Evolutionary conservation across 768 basidiomycete genomes (phyloP).

Genomic region (Erythrobasidium yunnanense): DNA sequence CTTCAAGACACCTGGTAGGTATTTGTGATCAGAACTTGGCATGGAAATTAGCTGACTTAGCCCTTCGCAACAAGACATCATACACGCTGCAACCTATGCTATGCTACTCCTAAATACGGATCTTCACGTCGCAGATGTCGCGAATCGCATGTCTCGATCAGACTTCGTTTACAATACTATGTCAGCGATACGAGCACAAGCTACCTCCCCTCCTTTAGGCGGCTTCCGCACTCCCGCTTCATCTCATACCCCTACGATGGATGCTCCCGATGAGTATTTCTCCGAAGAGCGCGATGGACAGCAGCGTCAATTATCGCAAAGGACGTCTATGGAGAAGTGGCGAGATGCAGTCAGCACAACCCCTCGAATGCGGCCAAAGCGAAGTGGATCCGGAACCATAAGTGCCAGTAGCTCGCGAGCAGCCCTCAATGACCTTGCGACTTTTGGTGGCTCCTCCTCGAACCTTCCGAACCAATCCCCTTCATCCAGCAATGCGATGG

Average conservation of each 20-base stretch:
- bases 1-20: constrained; percentile 76
- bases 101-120: constrained; percentile 91
- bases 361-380: constrained; percentile 45
- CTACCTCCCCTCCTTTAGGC: constrained; percentile 39
- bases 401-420: constrained; percentile 62
- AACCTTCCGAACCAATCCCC: constrained; percentile 7
- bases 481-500: not conserved
- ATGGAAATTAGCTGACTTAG: constrained; percentile 19
- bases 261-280: not conserved
- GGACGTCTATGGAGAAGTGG: not conserved
- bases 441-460: not conserved
- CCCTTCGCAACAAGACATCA: constrained; percentile 50
- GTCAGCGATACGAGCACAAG: constrained; percentile 66
- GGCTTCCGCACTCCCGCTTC: not conserved
- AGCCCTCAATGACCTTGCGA: not conserved
- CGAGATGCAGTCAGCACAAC: constrained; percentile 8
- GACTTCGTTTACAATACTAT: constrained; percentile 92
- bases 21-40: not conserved
- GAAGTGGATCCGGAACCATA: constrained; percentile 72
- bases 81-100: constrained; percentile 91
- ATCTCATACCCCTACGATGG: not conserved
- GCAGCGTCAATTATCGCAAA: too few relatives aligned
- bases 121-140: constrained; percentile 83
- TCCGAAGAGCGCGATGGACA: not conserved
- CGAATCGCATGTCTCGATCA: constrained; percentile 73